These are phyloP conservation scores for Athelia psychrophila DNA, from an alignment of 1,284 basidiomycete genomes.

Conservation along the genomic window DNA sequence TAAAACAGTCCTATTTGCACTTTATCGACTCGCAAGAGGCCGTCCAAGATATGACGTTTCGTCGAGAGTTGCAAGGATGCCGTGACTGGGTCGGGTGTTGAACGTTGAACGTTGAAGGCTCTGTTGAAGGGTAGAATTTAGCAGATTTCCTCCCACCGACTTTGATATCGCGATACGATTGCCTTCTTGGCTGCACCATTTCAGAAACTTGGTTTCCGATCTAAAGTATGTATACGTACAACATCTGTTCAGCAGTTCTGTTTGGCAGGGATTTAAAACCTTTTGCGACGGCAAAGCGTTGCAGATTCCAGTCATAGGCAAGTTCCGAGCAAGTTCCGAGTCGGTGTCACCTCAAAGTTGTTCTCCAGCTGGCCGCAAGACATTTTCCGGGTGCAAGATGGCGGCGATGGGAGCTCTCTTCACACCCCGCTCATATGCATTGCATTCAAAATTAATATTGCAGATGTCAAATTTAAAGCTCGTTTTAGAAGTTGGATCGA, in stretches of 20 bases:
- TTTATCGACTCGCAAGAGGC: slow-evolving; percentile 48
- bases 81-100: slow-evolving; percentile 14
- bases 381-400: slow-evolving; percentile 54
- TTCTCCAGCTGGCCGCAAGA: slow-evolving; percentile 24
- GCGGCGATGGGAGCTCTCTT: slow-evolving; percentile 50
- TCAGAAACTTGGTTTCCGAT: slow-evolving; percentile 47
- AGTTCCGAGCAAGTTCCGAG: slow-evolving; percentile 56
- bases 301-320: slow-evolving; percentile 51
- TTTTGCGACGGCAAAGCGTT: slow-evolving; percentile 40
- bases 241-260: too few species aligned
- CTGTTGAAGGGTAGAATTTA: slow-evolving; percentile 20
- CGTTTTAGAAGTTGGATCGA: too few species aligned
- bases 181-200: slow-evolving; percentile 31
- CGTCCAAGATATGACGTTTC: slow-evolving; percentile 61
- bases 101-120: too few species aligned
- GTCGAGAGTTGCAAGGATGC: slow-evolving; percentile 34
- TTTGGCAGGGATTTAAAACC: neutral
- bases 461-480: slow-evolving; percentile 50
- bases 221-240: neutral
- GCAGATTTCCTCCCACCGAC: slow-evolving; percentile 30
- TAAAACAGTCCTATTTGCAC: slow-evolving; percentile 58
- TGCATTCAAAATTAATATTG: slow-evolving; percentile 43
- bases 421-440: slow-evolving; percentile 54
- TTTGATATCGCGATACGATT: slow-evolving; percentile 36
- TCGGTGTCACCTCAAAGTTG: slow-evolving; percentile 55